Evolutionary conservation across 371 early-diverging fungal species (phyloP).

Genomic region (Haplosporangium sp.): DNA sequence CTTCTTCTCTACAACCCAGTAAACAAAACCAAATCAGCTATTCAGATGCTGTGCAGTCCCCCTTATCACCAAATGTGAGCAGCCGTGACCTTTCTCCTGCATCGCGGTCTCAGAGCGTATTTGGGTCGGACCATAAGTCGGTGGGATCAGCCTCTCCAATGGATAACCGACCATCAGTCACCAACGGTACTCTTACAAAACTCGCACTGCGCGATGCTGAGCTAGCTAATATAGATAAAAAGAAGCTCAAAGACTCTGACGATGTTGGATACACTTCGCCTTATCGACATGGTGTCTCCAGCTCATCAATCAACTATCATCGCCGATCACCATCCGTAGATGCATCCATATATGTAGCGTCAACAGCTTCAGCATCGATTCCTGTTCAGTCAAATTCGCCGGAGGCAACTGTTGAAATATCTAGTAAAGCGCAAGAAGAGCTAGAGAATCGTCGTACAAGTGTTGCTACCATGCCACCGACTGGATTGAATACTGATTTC

Average conservation of each 20-base stretch:
- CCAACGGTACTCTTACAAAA: conserved; percentile 12
- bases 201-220: conserved; percentile 32
- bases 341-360: conserved; percentile 11
- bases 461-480: not conserved
- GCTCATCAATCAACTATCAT: conserved; percentile 48
- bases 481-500: conserved; percentile 6
- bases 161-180: not conserved
- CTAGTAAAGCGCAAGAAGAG: too few species aligned
- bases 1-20: not conserved
- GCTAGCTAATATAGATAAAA: conserved; percentile 5
- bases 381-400: not conserved
- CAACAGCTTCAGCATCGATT: conserved; percentile 1
- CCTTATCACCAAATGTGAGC: conserved; percentile 24
- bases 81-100: conserved; percentile 17
- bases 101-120: conserved; percentile 17
- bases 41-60: conserved; percentile 39
- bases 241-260: conserved; percentile 11
- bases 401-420: not conserved
- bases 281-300: conserved; percentile 51
- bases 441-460: conserved; percentile 3
- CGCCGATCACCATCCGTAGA: conserved; percentile 49
- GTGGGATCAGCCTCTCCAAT: not conserved
- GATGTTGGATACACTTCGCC: conserved; percentile 56
- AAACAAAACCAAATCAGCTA: conserved; percentile 29
- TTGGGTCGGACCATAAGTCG: conserved; percentile 8